Base-by-base conservation (phyloP, 805 yeast genomes). In the Cyberlindnera lachancei region DNA sequence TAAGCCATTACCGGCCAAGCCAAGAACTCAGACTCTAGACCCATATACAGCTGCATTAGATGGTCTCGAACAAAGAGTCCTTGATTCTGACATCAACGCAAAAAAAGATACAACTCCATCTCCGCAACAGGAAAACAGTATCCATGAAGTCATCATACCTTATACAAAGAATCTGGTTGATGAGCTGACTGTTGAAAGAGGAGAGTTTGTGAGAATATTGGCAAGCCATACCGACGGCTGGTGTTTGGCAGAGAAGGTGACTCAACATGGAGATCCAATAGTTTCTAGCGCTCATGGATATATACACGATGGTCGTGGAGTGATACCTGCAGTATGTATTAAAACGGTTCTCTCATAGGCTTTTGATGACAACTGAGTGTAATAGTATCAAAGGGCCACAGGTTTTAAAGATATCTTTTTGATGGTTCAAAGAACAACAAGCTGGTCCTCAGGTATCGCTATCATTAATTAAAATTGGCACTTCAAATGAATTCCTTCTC, bases 161-260 rank as follows among this genome's bases (percentile, higher is more conserved):
- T 63, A 61, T 32, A 18, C 30, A 3, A 58, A 64, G 18, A 51
- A 43, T 12, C 43, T 64, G 19, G 45, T 60, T 5, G 68, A 61
- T 47, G 69, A 64, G 33, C 47, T 64, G 9, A 35, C 40, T 11
- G 43, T 63, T 6, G 7, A 24, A 1, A 25, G 28, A 3, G 64
- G 63, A 3, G 68, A 61, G 20, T 44, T 25, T 33, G 56, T 58
- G 8, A 50, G 48, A 37, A 44, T 63, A 1, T 35, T 63, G 7
- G 64, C 66, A 2, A 52, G 55, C 13, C 69, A 64, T 42, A 58
- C 65, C 2, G 69, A 64, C 40, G 67, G 68, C 4, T 64, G 69
- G 69, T 63, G 66, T 35, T 40, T 64, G 10, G 65, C 53, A 3
- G 67, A 63, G 32, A 61, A 56, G 31, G 55, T 59, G 33, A 37